phyloP scores from a whole-genome alignment of 441 rosid genomes.

The Gossypium trilobum region DNA sequence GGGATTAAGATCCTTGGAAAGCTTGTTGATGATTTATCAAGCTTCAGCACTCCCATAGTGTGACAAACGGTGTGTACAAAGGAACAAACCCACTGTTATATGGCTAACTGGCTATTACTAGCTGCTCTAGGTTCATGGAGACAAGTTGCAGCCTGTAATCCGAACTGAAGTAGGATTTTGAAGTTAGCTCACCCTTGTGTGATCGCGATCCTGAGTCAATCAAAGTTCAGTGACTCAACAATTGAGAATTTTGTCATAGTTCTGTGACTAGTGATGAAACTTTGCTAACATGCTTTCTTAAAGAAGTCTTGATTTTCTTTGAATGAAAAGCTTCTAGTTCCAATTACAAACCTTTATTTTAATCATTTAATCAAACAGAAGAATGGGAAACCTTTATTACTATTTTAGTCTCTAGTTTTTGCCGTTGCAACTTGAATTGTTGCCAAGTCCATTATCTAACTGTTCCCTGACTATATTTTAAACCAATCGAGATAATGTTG shows the following conservation, averaged over 20 bases:
- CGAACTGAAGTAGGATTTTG: neutral
- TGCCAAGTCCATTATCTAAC: neutral
- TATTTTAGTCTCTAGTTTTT: neutral
- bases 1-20: neutral
- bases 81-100: neutral
- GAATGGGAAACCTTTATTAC: neutral
- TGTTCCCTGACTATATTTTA: neutral
- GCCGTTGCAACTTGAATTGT: neutral
- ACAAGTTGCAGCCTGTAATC: neutral
- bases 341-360: neutral
- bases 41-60: neutral
- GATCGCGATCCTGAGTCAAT: neutral
- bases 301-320: neutral
- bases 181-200: neutral
- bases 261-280: neutral
- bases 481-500: neutral
- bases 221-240: neutral
- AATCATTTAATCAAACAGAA: neutral
- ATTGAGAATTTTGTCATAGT: neutral
- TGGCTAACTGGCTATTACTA: neutral
- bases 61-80: neutral
- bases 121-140: neutral
- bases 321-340: neutral
- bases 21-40: neutral
- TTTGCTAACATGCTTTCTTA: neutral